A percentile compares a stretch with the other conserved stretches of the same genome.
Evolutionary conservation across 2,329 filamentous ascomycete species (phyloP).

Genomic region (Waltergamsia citrina): DNA sequence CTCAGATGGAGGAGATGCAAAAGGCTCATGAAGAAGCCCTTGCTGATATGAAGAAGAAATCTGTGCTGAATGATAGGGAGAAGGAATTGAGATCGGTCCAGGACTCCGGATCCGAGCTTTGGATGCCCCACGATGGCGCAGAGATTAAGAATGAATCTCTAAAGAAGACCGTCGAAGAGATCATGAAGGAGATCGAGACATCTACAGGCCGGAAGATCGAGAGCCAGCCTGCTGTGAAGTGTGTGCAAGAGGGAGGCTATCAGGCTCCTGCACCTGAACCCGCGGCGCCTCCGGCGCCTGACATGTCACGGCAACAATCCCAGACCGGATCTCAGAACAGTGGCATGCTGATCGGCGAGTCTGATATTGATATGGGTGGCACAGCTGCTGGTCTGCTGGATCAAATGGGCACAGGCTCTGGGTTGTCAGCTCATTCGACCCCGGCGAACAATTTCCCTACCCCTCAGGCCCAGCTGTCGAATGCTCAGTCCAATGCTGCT

Average conservation of each 20-base stretch:
- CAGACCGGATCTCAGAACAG: slow-evolving; percentile 46
- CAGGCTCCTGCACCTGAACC: slow-evolving; percentile 50
- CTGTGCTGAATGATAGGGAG: slow-evolving; percentile 64
- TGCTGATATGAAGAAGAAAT: slow-evolving; percentile 62
- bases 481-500: slow-evolving; percentile 42
- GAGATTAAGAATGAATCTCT: slow-evolving; percentile 23
- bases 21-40: slow-evolving; percentile 67
- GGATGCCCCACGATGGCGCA: slow-evolving; percentile 47
- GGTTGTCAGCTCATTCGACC: slow-evolving; percentile 49
- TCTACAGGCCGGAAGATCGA: slow-evolving; percentile 58
- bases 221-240: slow-evolving; percentile 53
- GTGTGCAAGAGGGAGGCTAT: slow-evolving; percentile 70
- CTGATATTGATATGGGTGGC: slow-evolving; percentile 55
- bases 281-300: slow-evolving; percentile 13
- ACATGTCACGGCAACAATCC: slow-evolving; percentile 43
- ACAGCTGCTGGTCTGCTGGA: slow-evolving; percentile 57
- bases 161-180: slow-evolving; percentile 56
- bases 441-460: slow-evolving; percentile 51
- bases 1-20: slow-evolving; percentile 80
- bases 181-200: slow-evolving; percentile 66
- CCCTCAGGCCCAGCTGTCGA: slow-evolving; percentile 49
- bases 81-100: slow-evolving; percentile 62
- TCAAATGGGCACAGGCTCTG: slow-evolving; percentile 59
- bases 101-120: slow-evolving; percentile 48
- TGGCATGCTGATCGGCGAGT: slow-evolving; percentile 46